These are phyloP conservation scores for Elaeis oleifera DNA, from an alignment of 202 grass and related monocot genomes.

Conservation along the genomic window DNA sequence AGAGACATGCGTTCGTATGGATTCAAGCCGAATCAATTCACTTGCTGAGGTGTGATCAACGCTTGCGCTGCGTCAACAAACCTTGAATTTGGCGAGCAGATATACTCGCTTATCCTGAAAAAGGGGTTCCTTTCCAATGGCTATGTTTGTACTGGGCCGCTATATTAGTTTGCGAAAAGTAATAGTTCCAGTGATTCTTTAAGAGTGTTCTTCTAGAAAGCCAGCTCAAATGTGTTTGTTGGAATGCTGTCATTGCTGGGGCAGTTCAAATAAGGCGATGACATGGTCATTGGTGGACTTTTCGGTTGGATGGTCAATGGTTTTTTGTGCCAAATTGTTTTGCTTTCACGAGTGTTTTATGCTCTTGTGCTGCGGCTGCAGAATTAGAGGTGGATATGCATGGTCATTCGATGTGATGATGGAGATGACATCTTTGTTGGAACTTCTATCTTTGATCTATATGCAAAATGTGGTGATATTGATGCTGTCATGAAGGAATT, in stretches of 20 bases:
- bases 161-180: slow-evolving; percentile 44
- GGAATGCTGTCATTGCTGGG: slow-evolving; percentile 44
- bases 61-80: slow-evolving; percentile 25
- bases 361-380: slow-evolving; percentile 28
- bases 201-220: slow-evolving; percentile 33
- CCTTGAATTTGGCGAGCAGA: slow-evolving; percentile 32
- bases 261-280: slow-evolving; percentile 14
- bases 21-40: slow-evolving; percentile 16
- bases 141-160: slow-evolving; percentile 39
- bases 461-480: slow-evolving; percentile 19
- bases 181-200: slow-evolving; percentile 30
- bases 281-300: not conserved
- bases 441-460: slow-evolving; percentile 15
- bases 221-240: slow-evolving; percentile 32
- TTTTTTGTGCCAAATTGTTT: slow-evolving; percentile 35
- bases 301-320: slow-evolving; percentile 38
- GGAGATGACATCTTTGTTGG: slow-evolving; percentile 20
- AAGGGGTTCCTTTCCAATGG: slow-evolving; percentile 38
- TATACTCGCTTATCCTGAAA: slow-evolving; percentile 42
- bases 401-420: slow-evolving; percentile 34
- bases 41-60: slow-evolving; percentile 34
- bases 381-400: slow-evolving; percentile 31
- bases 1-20: slow-evolving; percentile 27
- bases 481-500: slow-evolving; percentile 49
- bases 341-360: slow-evolving; percentile 39